These are phyloP conservation scores for Jacaranda copaia DNA, from an alignment of 257 asterid genomes.

Conservation along the genomic window DNA sequence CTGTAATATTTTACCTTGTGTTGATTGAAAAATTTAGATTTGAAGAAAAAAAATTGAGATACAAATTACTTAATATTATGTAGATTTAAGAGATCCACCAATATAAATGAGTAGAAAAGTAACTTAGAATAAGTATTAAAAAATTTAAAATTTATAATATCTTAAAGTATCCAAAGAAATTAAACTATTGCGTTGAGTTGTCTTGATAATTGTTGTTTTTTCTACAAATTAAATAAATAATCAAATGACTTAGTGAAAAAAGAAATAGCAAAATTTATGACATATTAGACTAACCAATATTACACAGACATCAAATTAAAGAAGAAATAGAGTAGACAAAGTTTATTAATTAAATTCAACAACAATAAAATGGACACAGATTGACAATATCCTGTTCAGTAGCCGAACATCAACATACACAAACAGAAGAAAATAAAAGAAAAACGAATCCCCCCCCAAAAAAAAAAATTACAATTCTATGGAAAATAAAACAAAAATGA, in stretches of 20 bases:
- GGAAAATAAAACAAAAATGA: slow-evolving; percentile 37
- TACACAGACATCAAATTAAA: background rate
- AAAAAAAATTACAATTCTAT: slow-evolving; percentile 2
- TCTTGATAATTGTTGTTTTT: no score
- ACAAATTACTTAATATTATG: background rate
- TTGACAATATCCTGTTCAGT: background rate
- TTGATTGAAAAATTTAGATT: background rate
- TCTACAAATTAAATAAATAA: no score
- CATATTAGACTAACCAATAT: no score
- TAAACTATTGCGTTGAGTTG: no score
- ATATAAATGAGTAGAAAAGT: background rate
- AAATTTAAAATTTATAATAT: background rate
- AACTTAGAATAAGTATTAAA: background rate
- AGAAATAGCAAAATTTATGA: no score
- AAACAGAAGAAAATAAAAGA: background rate
- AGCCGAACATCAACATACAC: slow-evolving; percentile 31
- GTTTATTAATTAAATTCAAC: background rate
- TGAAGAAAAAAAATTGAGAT: no score
- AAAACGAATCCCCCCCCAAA: background rate
- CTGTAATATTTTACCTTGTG: no score
- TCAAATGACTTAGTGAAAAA: no score
- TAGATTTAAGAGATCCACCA: background rate
- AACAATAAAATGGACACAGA: background rate
- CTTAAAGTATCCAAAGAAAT: background rate
- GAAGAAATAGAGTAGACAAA: background rate